Percentiles rank a stretch among this genome's conserved stretches.
These are phyloP conservation scores for Neoboletus brunneissimus DNA, from an alignment of 768 basidiomycete species.

Conservation along the genomic window DNA sequence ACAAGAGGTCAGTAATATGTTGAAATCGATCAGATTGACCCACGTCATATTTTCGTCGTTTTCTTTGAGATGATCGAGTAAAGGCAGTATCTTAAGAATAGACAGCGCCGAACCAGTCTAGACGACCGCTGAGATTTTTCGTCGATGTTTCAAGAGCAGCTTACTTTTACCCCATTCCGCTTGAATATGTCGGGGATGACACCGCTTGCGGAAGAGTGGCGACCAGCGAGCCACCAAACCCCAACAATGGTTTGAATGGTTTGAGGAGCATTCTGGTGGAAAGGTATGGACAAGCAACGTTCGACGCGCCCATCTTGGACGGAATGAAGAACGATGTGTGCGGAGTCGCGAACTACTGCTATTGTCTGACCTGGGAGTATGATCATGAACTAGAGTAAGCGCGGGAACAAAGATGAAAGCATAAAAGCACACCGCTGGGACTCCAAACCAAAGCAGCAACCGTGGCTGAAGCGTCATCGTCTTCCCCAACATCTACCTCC, in stretches of 20 bases:
- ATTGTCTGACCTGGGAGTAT: constrained; percentile 56
- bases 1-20: constrained; percentile 15
- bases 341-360: constrained; percentile 68
- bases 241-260: constrained; percentile 38
- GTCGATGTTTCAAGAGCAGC: constrained; percentile 18
- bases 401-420: constrained; percentile 8
- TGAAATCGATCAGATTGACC: constrained; percentile 24
- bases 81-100: constrained; percentile 62
- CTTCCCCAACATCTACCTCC: constrained; percentile 68
- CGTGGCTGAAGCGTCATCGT: constrained; percentile 42
- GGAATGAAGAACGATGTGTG: constrained; percentile 68
- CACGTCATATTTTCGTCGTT: constrained; percentile 67
- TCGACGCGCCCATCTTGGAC: constrained; percentile 70
- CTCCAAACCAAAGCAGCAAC: constrained; percentile 73
- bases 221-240: constrained; percentile 74
- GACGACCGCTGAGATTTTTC: constrained; percentile 8
- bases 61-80: constrained; percentile 68
- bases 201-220: constrained; percentile 36
- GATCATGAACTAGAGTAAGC: constrained; percentile 2
- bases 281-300: constrained; percentile 42
- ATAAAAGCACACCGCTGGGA: constrained; percentile 61
- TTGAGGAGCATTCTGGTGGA: constrained; percentile 11
- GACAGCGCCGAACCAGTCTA: constrained; percentile 80
- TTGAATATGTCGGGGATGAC: constrained; percentile 76
- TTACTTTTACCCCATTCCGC: constrained; percentile 61